phyloP scores from a whole-genome alignment of 129 eudicot species.

The Pulicaria dysenterica region DNA sequence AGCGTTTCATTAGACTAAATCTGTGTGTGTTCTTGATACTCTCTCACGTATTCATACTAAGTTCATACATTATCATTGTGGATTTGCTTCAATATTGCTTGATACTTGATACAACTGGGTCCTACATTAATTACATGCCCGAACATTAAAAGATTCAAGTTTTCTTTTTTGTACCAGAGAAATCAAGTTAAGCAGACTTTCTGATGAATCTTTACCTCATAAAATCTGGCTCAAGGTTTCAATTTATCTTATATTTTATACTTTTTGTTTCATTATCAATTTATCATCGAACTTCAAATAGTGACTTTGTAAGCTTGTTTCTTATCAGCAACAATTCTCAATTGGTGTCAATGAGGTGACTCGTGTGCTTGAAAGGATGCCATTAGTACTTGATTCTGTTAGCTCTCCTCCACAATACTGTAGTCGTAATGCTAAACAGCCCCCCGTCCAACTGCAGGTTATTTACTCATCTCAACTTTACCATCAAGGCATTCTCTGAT shows the following conservation, averaged over 20 bases:
- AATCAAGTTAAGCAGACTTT: constrained; percentile 48
- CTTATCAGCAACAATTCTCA: constrained; percentile 68
- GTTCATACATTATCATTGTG: too few relatives aligned
- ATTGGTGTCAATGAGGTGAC: constrained; percentile 88
- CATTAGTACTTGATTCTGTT: constrained; percentile 28
- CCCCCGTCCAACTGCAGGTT: constrained; percentile 30
- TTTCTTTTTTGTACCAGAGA: constrained; percentile 42
- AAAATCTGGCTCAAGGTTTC: constrained; percentile 76
- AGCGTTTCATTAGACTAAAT: too few relatives aligned
- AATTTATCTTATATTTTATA: neutral
- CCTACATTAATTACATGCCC: neutral
- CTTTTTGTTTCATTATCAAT: neutral
- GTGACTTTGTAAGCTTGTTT: neutral
- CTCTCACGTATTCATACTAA: too few relatives aligned
- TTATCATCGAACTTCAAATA: neutral
- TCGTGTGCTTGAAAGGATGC: constrained; percentile 82
- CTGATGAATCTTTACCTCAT: constrained; percentile 48
- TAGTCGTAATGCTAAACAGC: constrained; percentile 15
- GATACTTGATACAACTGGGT: too few relatives aligned
- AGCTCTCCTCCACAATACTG: constrained; percentile 19
- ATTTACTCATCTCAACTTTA: neutral
- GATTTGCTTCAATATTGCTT: too few relatives aligned
- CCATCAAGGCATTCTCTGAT: neutral
- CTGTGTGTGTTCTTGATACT: too few relatives aligned
- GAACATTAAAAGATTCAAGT: constrained; percentile 8